phyloP scores from a whole-genome alignment of 2,329 filamentous ascomycete species.

The Colletotrichum tropicicola region DNA sequence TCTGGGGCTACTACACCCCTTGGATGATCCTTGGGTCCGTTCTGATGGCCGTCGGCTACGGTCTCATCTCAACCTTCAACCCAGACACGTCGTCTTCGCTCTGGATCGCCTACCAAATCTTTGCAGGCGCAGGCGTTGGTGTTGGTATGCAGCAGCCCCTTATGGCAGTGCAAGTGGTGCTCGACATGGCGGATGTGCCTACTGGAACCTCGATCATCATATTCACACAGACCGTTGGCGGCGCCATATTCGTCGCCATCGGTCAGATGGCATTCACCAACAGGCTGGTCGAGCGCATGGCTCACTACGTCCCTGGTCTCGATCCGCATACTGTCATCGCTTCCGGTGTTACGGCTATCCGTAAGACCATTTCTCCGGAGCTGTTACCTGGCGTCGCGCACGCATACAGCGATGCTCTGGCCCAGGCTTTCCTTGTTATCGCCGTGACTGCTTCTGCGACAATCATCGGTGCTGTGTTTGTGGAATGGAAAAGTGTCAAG shows the following conservation, averaged over 20 bases:
- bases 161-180: slow-evolving; percentile 55
- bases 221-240: slow-evolving; percentile 53
- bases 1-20: slow-evolving; percentile 54
- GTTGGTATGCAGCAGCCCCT: slow-evolving; percentile 53
- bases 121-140: slow-evolving; percentile 53
- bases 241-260: slow-evolving; percentile 59
- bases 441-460: slow-evolving; percentile 54
- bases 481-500: slow-evolving; percentile 67
- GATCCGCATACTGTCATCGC: slow-evolving; percentile 42
- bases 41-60: slow-evolving; percentile 46
- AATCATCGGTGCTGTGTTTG: slow-evolving; percentile 50
- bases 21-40: slow-evolving; percentile 49
- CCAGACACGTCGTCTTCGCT: slow-evolving; percentile 41
- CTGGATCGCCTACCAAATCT: slow-evolving; percentile 55
- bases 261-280: slow-evolving; percentile 62
- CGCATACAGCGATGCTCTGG: slow-evolving; percentile 56
- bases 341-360: slow-evolving; percentile 49
- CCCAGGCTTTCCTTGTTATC: slow-evolving; percentile 51
- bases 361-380: slow-evolving; percentile 37
- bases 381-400: slow-evolving; percentile 43
- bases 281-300: slow-evolving; percentile 49
- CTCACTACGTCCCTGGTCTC: slow-evolving; percentile 43
- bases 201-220: slow-evolving; percentile 56
- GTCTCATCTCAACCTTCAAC: slow-evolving; percentile 52
- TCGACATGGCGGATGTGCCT: slow-evolving; percentile 52